Conservation (phyloP, 179 eudicot species). For the Pouteria campechiana region DNA sequence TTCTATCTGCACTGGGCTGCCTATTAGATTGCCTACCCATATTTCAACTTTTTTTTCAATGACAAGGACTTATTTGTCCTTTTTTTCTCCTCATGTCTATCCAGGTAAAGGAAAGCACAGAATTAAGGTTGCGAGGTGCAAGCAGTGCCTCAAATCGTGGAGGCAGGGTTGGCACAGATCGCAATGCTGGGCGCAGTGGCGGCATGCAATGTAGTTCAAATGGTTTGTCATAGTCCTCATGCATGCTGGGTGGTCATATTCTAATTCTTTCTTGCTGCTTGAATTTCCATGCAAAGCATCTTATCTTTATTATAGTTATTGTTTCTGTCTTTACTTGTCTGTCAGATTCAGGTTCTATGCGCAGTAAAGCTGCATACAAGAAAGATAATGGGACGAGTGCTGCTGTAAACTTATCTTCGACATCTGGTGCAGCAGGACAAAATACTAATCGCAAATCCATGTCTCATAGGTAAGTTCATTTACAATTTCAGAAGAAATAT, state of each 20-base stretch:
- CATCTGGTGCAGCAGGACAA: slow-evolving; percentile 29
- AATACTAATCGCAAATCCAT: slow-evolving; percentile 28
- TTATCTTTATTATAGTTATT: background rate
- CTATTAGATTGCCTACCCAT: too few relatives aligned
- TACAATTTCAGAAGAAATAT: background rate
- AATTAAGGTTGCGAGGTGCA: slow-evolving; percentile 59
- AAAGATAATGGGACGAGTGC: slow-evolving; percentile 58
- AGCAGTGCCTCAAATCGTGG: slow-evolving; percentile 49
- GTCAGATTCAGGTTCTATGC: slow-evolving; percentile 43
- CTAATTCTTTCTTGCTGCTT: slow-evolving; percentile 1
- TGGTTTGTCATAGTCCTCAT: slow-evolving; percentile 28
- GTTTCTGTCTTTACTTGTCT: too few relatives aligned
- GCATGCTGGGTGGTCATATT: background rate
- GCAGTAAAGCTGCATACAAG: slow-evolving; percentile 53
- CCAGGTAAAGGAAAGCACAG: slow-evolving; percentile 72
- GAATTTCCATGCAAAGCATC: background rate
- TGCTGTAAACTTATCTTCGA: slow-evolving; percentile 21
- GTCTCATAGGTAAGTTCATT: slow-evolving; percentile 31
- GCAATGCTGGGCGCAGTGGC: slow-evolving; percentile 49
- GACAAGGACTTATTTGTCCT: too few relatives aligned
- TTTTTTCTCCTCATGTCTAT: slow-evolving; percentile 6
- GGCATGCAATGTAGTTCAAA: slow-evolving; percentile 34
- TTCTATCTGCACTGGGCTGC: too few relatives aligned
- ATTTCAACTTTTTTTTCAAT: too few relatives aligned
- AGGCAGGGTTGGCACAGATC: slow-evolving; percentile 48